phyloP scores from a whole-genome alignment of 2,329 filamentous ascomycete species.

The Trichoderma sp. region DNA sequence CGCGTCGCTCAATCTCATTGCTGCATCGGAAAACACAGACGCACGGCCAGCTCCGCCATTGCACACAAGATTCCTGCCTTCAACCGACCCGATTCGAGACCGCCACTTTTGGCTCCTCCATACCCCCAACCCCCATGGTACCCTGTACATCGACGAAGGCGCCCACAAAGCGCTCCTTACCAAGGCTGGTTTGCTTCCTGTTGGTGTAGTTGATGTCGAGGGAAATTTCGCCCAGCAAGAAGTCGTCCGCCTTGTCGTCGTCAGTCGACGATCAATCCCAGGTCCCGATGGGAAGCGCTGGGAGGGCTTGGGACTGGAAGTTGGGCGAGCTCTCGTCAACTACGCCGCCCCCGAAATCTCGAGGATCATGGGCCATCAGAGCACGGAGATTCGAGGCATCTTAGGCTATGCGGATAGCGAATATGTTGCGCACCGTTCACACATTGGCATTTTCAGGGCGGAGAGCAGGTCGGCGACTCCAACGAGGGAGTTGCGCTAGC shows the following conservation, averaged over 20 bases:
- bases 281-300: constrained; percentile 44
- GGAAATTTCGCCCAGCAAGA: constrained; percentile 90
- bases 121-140: constrained; percentile 85
- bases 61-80: constrained; percentile 90
- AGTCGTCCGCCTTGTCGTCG: constrained; percentile 80
- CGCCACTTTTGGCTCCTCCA: constrained; percentile 97
- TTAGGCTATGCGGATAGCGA: constrained; percentile 93
- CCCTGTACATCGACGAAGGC: constrained; percentile 87
- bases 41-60: constrained; percentile 47
- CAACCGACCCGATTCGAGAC: constrained; percentile 79
- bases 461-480: constrained; percentile 55
- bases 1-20: constrained; percentile 40
- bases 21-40: constrained; percentile 23
- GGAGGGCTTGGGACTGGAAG: constrained; percentile 60
- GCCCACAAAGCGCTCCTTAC: constrained; percentile 75
- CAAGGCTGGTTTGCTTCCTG: constrained; percentile 85
- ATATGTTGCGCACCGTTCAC: constrained; percentile 85
- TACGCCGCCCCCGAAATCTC: constrained; percentile 83
- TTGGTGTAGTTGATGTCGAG: constrained; percentile 85
- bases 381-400: constrained; percentile 72
- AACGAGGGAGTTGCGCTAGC: constrained; percentile 26
- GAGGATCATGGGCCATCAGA: constrained; percentile 79
- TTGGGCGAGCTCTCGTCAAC: constrained; percentile 87
- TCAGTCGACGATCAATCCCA: constrained; percentile 54
- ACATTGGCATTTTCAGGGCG: constrained; percentile 69